Evolutionary conservation across 345 rosid species (phyloP).

Genomic region (Clarkia xantiana): DNA sequence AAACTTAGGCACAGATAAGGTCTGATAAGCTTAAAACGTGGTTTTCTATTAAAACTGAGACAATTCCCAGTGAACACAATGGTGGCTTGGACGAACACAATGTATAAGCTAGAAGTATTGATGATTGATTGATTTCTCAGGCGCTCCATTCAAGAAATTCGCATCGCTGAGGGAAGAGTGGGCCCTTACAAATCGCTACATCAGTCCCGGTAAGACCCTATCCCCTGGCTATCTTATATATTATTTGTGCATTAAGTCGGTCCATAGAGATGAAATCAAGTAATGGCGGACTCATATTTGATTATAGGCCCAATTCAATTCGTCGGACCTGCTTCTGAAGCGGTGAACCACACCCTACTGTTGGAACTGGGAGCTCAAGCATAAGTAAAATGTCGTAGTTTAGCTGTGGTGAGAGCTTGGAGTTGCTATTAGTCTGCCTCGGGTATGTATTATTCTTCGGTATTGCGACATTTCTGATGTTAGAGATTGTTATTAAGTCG

Average conservation of each 20-base stretch:
- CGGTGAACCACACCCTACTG: conserved; percentile 48
- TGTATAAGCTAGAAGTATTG: not conserved
- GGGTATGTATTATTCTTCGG: no score
- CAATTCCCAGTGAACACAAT: no score
- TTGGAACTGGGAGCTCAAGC: conserved; percentile 58
- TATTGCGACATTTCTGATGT: no score
- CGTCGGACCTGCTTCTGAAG: conserved; percentile 52
- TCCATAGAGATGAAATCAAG: not conserved
- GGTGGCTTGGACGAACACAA: no score
- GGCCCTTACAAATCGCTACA: conserved; percentile 66
- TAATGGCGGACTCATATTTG: not conserved
- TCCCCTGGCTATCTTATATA: not conserved
- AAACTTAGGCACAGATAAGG: no score
- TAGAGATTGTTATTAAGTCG: no score
- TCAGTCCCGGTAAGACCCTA: conserved; percentile 68
- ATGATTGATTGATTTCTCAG: conserved; percentile 19
- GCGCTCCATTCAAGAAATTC: conserved; percentile 78
- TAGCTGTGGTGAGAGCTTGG: no score
- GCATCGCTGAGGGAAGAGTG: conserved; percentile 65
- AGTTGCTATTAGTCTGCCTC: no score
- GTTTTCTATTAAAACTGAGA: no score
- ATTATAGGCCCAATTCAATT: conserved; percentile 85
- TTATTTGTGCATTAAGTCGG: not conserved
- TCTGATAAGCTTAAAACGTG: no score
- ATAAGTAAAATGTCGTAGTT: no score